Conservation (phyloP, 2,329 filamentous ascomycete species). For the Beauveria pseudobassiana region DNA sequence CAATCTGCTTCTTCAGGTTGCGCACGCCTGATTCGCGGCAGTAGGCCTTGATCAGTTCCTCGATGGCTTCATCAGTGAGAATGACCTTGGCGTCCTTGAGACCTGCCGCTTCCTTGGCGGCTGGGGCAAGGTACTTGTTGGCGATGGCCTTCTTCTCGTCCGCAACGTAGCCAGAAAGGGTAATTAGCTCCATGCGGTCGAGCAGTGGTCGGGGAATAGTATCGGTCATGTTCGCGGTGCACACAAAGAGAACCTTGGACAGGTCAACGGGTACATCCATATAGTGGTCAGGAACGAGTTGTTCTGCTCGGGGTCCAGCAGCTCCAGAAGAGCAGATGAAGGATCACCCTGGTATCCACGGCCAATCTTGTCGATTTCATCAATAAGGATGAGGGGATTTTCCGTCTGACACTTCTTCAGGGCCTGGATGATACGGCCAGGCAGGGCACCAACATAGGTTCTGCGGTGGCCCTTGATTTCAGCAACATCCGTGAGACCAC, state of each 20-base stretch:
- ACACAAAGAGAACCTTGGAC: slow-evolving; percentile 96
- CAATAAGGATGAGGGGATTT: slow-evolving; percentile 92
- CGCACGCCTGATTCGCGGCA: slow-evolving; percentile 94
- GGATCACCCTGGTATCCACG: slow-evolving; percentile 95
- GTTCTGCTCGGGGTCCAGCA: slow-evolving; percentile 96
- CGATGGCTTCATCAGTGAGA: slow-evolving; percentile 80
- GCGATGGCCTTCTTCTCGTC: slow-evolving; percentile 99
- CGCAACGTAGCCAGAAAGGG: slow-evolving; percentile 90
- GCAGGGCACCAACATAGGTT: slow-evolving; percentile 92
- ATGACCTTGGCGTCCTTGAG: slow-evolving; percentile 84
- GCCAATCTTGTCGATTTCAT: slow-evolving; percentile 97
- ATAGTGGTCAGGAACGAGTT: slow-evolving; percentile 94
- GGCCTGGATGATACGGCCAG: slow-evolving; percentile 94
- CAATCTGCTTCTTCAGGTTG: slow-evolving; percentile 98
- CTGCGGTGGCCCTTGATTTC: slow-evolving; percentile 97
- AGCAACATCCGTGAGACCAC: slow-evolving; percentile 91
- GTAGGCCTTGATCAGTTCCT: slow-evolving; percentile 97
- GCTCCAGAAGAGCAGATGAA: slow-evolving; percentile 83
- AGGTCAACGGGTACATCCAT: slow-evolving; percentile 97
- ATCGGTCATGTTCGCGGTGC: slow-evolving; percentile 97
- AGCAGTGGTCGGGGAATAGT: slow-evolving; percentile 91
- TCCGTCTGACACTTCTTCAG: slow-evolving; percentile 99
- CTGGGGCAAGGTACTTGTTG: slow-evolving; percentile 82
- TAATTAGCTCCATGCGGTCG: slow-evolving; percentile 96
- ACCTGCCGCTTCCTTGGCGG: slow-evolving; percentile 89